Conservation (phyloP, 352 stramenopile genomes). For the Globisporangium polare region DNA sequence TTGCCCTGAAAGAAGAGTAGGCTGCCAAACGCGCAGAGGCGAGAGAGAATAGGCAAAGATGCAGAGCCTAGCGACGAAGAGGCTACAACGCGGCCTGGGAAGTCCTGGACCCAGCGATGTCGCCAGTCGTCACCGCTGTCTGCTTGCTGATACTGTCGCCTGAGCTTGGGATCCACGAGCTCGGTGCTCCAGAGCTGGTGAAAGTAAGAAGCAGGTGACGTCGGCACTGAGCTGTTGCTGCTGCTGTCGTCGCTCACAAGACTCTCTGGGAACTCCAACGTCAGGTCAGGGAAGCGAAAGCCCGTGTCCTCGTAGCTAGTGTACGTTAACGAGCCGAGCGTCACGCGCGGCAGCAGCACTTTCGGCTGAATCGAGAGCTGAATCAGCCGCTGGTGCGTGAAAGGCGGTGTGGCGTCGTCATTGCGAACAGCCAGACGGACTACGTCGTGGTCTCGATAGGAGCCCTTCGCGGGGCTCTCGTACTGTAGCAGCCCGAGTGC, state of each 20-base stretch:
- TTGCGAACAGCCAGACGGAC: conserved; percentile 21
- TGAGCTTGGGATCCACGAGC: conserved; percentile 14
- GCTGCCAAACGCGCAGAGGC: conserved; percentile 19
- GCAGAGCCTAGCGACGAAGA: background rate
- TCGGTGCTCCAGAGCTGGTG: conserved; percentile 27
- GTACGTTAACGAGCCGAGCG: conserved; percentile 22
- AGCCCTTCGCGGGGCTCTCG: conserved; percentile 8
- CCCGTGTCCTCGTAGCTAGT: conserved; percentile 32
- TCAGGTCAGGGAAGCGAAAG: conserved; percentile 41
- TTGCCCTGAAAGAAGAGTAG: conserved; percentile 48
- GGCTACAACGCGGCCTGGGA: conserved; percentile 6
- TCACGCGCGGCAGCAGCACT: conserved; percentile 26
- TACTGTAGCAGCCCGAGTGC: conserved; percentile 22
- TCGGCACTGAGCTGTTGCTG: background rate
- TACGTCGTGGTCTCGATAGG: conserved; percentile 16
- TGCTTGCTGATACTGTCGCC: conserved; percentile 10
- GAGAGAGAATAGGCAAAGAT: background rate
- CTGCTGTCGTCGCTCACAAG: background rate
- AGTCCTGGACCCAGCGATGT: conserved; percentile 21
- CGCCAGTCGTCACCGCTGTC: conserved; percentile 19
- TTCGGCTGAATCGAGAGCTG: conserved; percentile 21
- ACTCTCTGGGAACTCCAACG: conserved; percentile 14
- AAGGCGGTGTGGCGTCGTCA: background rate
- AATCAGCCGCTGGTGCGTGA: conserved; percentile 21
- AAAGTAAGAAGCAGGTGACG: background rate